These are phyloP conservation scores for Didymella glomerata DNA, from an alignment of 2,329 filamentous ascomycete species.

Conservation along the genomic window DNA sequence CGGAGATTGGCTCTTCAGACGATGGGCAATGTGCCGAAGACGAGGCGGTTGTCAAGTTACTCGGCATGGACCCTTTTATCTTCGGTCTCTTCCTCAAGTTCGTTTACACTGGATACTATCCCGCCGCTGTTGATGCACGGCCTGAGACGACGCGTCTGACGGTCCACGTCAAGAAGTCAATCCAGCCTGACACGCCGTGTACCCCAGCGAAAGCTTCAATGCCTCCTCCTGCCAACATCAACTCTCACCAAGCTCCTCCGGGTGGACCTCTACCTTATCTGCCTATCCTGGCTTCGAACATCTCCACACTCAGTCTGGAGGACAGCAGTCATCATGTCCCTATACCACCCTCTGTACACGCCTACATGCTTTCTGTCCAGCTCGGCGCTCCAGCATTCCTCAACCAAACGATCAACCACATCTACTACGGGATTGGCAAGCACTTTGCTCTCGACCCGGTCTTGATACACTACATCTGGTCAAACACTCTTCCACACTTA, in stretches of 20 bases:
- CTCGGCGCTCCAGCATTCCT: constrained; percentile 25
- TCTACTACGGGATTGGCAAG: constrained; percentile 22
- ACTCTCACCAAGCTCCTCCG: neutral
- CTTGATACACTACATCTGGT: constrained; percentile 26
- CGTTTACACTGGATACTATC: constrained; percentile 33
- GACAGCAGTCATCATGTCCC: neutral
- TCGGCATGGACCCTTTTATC: constrained; percentile 20
- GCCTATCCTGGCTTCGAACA: neutral
- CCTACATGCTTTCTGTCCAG: constrained; percentile 29
- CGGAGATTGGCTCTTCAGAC: too few relatives aligned
- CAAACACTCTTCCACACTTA: neutral
- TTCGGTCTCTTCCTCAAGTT: constrained; percentile 36
- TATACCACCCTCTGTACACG: constrained; percentile 22
- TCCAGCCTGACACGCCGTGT: neutral
- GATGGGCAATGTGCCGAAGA: neutral
- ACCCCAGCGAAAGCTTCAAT: neutral
- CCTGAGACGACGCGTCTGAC: neutral
- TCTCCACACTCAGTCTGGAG: neutral
- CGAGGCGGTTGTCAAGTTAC: neutral
- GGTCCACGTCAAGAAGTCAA: neutral
- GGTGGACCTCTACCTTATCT: neutral
- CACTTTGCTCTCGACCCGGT: constrained; percentile 24
- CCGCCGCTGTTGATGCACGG: constrained; percentile 17
- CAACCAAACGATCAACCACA: constrained; percentile 26
- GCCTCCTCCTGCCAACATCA: neutral